Percentiles rank a stretch among this genome's conserved stretches.
Conservation (phyloP, 768 basidiomycete species). For the Hypholoma fasciculare region DNA sequence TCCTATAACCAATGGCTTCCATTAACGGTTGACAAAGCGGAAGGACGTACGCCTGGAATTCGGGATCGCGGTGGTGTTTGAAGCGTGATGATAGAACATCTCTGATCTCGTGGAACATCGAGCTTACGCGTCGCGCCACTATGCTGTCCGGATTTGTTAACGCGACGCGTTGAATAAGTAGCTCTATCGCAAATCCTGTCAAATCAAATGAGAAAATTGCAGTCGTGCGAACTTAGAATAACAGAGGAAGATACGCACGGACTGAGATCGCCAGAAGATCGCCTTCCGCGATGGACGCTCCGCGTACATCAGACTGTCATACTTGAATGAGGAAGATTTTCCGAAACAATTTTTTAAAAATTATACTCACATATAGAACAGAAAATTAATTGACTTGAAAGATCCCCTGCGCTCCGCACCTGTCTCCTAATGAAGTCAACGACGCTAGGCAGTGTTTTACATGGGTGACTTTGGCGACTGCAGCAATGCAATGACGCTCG, state of each 20-base stretch:
- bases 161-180: constrained; percentile 13
- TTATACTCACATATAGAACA: constrained; percentile 2
- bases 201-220: constrained; percentile 22
- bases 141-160: constrained; percentile 14
- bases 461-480: constrained; percentile 16
- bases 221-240: not conserved
- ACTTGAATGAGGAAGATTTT: not conserved
- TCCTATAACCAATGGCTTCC: constrained; percentile 45
- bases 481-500: constrained; percentile 23
- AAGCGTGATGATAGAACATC: constrained; percentile 18
- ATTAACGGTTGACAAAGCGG: constrained; percentile 39
- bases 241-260: not conserved
- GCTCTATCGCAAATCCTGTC: constrained; percentile 5
- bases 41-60: constrained; percentile 35
- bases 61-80: constrained; percentile 26
- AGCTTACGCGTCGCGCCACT: constrained; percentile 22
- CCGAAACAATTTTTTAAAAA: too few relatives aligned
- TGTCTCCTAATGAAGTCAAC: not conserved
- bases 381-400: constrained; percentile 9
- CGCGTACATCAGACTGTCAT: constrained; percentile 3
- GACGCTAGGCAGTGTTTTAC: constrained; percentile 3
- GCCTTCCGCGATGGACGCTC: constrained; percentile 8
- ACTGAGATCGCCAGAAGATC: constrained; percentile 7
- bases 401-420: constrained; percentile 9
- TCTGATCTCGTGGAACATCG: constrained; percentile 15